These are phyloP conservation scores for Shiraia sp. DNA, from an alignment of 2,329 filamentous ascomycete species.

Conservation along the genomic window DNA sequence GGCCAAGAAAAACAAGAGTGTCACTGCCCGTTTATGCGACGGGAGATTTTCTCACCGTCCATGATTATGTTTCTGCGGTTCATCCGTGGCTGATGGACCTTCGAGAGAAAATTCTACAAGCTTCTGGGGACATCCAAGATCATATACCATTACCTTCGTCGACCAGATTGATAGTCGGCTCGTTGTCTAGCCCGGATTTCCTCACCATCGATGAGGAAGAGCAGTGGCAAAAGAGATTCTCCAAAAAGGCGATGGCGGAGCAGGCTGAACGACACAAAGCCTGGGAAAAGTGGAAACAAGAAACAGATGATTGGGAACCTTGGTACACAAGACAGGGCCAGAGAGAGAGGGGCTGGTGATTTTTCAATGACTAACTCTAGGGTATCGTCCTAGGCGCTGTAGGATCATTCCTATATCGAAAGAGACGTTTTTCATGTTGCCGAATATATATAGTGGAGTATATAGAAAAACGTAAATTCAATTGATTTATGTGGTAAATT, in stretches of 20 bases:
- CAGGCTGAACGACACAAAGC: neutral
- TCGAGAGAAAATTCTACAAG: conserved; percentile 3
- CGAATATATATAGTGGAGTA: too few relatives aligned
- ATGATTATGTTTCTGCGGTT: conserved; percentile 6
- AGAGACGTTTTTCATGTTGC: too few relatives aligned
- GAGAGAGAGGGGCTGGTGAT: neutral
- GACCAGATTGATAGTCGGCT: conserved; percentile 2
- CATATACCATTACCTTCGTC: conserved; percentile 2
- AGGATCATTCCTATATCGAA: too few relatives aligned
- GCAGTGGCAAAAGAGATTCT: neutral
- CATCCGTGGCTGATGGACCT: conserved; percentile 5
- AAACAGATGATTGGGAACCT: neutral
- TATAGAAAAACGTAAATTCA: too few relatives aligned
- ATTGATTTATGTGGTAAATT: too few relatives aligned
- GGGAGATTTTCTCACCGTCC: conserved; percentile 5
- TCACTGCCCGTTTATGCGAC: conserved; percentile 3
- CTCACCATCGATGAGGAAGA: conserved; percentile 2
- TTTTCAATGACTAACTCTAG: too few relatives aligned
- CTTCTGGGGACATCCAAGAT: conserved; percentile 1
- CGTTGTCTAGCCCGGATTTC: neutral
- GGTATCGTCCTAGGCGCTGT: too few relatives aligned
- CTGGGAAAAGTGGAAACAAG: conserved; percentile 1
- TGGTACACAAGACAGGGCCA: neutral
- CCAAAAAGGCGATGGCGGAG: neutral
- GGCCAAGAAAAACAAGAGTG: conserved; percentile 4